Conservation (phyloP, 2,329 filamentous ascomycete species). For the Aspergillus versicolor region DNA sequence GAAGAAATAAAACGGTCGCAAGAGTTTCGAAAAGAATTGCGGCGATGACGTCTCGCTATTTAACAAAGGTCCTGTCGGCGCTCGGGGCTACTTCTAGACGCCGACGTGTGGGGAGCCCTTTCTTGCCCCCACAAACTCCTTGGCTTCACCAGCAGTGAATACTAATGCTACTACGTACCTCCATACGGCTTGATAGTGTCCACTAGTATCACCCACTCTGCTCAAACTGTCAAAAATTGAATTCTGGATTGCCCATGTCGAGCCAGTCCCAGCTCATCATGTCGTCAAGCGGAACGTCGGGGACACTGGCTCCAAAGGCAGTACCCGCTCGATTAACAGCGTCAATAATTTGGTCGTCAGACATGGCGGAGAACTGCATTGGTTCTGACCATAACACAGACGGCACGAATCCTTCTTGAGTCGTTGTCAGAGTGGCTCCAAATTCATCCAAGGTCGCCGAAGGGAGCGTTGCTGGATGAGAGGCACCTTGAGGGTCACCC, state of each 20-base stretch:
- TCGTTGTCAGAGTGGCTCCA: constrained; percentile 21
- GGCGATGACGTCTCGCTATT: constrained; percentile 12
- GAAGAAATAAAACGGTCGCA: not conserved
- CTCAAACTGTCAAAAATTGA: constrained; percentile 22
- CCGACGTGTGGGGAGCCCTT: constrained; percentile 21
- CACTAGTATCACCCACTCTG: not conserved
- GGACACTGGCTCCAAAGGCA: constrained; percentile 56
- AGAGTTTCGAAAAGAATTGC: not conserved
- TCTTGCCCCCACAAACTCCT: not conserved
- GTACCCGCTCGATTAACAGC: constrained; percentile 64
- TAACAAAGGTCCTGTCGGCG: constrained; percentile 11
- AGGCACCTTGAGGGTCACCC: constrained; percentile 6
- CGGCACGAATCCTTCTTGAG: constrained; percentile 28
- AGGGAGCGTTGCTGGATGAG: constrained; percentile 14
- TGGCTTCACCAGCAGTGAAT: not conserved
- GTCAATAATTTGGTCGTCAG: constrained; percentile 66
- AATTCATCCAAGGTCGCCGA: constrained; percentile 18
- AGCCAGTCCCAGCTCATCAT: constrained; percentile 60
- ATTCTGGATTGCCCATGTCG: constrained; percentile 41
- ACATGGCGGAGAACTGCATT: constrained; percentile 67
- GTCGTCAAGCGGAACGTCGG: constrained; percentile 60
- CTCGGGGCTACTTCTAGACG: constrained; percentile 30
- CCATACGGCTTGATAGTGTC: not conserved
- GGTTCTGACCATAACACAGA: constrained; percentile 49
- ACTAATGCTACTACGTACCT: no score